Base-by-base conservation (phyloP, 495 filamentous ascomycete species). In the Lasiosphaeria hispida region DNA sequence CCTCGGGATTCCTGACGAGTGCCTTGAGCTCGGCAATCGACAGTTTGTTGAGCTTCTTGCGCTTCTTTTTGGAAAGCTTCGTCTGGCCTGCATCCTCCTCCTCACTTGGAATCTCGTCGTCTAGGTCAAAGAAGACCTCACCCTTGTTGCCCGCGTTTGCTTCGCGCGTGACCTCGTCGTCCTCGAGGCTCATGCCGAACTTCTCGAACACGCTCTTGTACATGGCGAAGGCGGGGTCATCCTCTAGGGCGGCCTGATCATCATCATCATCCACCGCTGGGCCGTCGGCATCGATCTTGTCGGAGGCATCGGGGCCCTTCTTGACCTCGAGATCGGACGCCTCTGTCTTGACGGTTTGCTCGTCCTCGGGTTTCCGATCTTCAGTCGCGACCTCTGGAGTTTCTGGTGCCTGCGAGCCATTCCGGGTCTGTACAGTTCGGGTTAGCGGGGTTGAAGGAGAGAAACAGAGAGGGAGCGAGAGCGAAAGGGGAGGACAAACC, bases 21-120 rank as follows among this genome's bases (percentile, higher is more conserved):
- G 92, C 90, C 72, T 97, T 97, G 45, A 98, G 81, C 71, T 97
- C 91, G 38, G 94, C 94, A 37, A 97, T 89, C 14, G 93, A 95
- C 9, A 97, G 81, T 73, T 95, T 96, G 76, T 87, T 93, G 65
- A 88, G 72, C 75, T 88, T 85, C 75, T 97, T 97, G 53, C 89
- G 80, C 62, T 92, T 91, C 79, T 96, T 96, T 75, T 96, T 97
- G 19, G 91, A 96, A 44, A 98, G 65, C 45, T 87, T 91, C 7
- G 77, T 77, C 47, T 80, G 81, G 37, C 77, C 80, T 35, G 87
- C 81, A 37, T 81, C 82, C 55, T 94, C 91, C 54, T 96, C 91
- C 59, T 90, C 88, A 63, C 92, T 89, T 0, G 89, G 91, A 58
- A 96, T 92, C 40, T 92, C 90, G 70, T 93, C 84, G 57, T 95